phyloP scores from a whole-genome alignment of 179 eudicot species.

The Actinidia arguta region DNA sequence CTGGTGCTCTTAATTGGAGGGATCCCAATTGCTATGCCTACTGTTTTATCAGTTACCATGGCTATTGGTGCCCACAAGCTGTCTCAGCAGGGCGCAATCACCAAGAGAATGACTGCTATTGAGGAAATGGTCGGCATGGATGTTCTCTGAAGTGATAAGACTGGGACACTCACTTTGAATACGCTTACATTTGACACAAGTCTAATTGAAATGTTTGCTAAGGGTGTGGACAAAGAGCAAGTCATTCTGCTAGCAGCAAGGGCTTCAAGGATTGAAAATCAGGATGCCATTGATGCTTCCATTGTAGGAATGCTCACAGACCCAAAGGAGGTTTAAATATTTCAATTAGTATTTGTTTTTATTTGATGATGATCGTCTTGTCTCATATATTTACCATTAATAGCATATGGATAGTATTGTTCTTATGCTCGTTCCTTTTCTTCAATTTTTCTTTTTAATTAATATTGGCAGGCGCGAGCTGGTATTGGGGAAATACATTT shows the following conservation, averaged over 20 bases:
- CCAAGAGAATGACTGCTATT: constrained; percentile 85
- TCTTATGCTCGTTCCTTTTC: background rate
- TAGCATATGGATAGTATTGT: background rate
- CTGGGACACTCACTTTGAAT: constrained; percentile 75
- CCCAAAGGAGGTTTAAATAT: constrained; percentile 65
- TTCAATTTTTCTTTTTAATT: background rate
- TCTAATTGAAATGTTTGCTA: constrained; percentile 65
- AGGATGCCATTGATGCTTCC: constrained; percentile 75
- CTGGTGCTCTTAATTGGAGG: constrained; percentile 81
- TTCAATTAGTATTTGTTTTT: background rate
- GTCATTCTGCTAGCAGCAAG: constrained; percentile 69
- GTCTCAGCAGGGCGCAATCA: constrained; percentile 78
- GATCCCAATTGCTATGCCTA: constrained; percentile 83
- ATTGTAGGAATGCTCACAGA: constrained; percentile 80
- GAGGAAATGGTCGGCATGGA: constrained; percentile 90
- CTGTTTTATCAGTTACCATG: constrained; percentile 80
- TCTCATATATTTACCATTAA: background rate
- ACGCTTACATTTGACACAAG: constrained; percentile 70
- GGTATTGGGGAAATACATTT: constrained; percentile 81
- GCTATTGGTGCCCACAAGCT: constrained; percentile 82
- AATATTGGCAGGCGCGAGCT: constrained; percentile 65
- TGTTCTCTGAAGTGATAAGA: constrained; percentile 80
- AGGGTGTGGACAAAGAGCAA: constrained; percentile 66
- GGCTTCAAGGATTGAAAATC: constrained; percentile 75
- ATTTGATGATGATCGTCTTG: background rate